Base-by-base conservation (phyloP, 2,329 filamentous ascomycete genomes). In the Talaromyces verruculosus region DNA sequence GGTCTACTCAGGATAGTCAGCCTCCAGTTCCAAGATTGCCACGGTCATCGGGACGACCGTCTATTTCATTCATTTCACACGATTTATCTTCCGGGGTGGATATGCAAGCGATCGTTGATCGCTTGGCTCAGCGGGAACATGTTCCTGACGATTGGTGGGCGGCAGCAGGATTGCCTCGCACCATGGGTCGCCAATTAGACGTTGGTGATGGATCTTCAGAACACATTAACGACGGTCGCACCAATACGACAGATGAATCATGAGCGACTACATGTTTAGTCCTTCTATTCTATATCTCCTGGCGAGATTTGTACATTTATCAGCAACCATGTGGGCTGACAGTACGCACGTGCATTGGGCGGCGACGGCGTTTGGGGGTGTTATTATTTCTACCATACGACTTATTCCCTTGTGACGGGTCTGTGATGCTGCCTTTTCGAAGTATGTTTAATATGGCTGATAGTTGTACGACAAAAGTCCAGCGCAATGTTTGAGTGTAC, bases 141-240 rank as follows among this genome's bases (percentile, higher is more conserved):
- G 89, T 95, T 63, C 90, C 91, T 0, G 91, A 95, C 68, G 88
- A 92, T 69, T 93, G 90, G 88, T 96, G 92, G 92, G 86, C 87
- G 66, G 85, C 87, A 72, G 88, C 84, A 66, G 89, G 89, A 49
- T 83, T 91, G 69, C 88, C 83, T 72, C 85, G 88, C 68, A 88
- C 83, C 15, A 71, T 79, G 45, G 71, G 72, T 61, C 74, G 73
- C 33, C 71, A 74, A 61, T 68, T 76, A 49, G 72, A 70, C 61
- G 69, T 69, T 28, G 70, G 68, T 28, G 67, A 74, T n/a, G 71
- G 72, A 25, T 62, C 67, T 30, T 69, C 69, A 49, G 55, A 60
- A n/a, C 55, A 53, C 39, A 47, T 28, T 51, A 63, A 55, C n/a
- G 61, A 60, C 17, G 30, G 37, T 43, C 41, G 33, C 60, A 51